Evolutionary conservation across 1,284 basidiomycete species (phyloP).

Genomic region (Marasmius fiardii): DNA sequence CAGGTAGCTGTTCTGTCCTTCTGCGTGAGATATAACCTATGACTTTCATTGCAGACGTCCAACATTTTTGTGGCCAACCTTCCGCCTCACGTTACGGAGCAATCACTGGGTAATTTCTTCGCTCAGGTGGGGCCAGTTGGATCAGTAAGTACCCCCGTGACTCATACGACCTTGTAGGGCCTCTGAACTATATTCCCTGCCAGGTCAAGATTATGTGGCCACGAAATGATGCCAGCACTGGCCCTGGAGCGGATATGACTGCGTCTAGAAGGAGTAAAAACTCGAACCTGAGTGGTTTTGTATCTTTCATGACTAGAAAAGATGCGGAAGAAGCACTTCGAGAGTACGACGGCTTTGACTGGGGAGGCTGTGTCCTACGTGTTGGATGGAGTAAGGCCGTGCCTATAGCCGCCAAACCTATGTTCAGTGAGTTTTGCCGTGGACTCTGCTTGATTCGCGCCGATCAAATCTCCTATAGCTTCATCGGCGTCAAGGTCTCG

Average conservation of each 20-base stretch:
- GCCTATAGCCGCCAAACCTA: slow-evolving; percentile 73
- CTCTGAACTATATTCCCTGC: slow-evolving; percentile 4
- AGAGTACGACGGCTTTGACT: slow-evolving; percentile 88
- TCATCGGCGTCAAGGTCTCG: slow-evolving; percentile 14
- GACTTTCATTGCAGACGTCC: slow-evolving; percentile 62
- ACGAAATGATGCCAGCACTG: slow-evolving; percentile 55
- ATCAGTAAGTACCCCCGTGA: slow-evolving; percentile 44
- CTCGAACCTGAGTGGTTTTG: slow-evolving; percentile 86
- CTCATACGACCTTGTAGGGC: slow-evolving; percentile 4
- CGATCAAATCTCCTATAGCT: slow-evolving; percentile 5
- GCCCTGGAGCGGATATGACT: slow-evolving; percentile 75
- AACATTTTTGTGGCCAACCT: slow-evolving; percentile 94
- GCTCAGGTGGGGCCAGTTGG: slow-evolving; percentile 69
- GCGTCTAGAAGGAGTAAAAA: slow-evolving; percentile 63
- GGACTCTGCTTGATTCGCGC: neutral
- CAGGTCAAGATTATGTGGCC: slow-evolving; percentile 98
- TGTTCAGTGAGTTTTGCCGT: slow-evolving; percentile 63
- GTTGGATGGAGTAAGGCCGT: slow-evolving; percentile 97
- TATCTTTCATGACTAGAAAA: slow-evolving; percentile 90
- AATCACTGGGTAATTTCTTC: slow-evolving; percentile 83
- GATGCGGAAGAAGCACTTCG: slow-evolving; percentile 88
- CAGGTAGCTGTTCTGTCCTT: slow-evolving; percentile 41
- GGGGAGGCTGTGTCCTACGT: slow-evolving; percentile 82
- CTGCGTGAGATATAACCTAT: slow-evolving; percentile 3
- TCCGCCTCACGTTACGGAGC: slow-evolving; percentile 82